Percentiles rank a stretch among this genome's conserved stretches.
phyloP scores from a whole-genome alignment of 768 basidiomycete species.

The Rhizopogon salebrosus region DNA sequence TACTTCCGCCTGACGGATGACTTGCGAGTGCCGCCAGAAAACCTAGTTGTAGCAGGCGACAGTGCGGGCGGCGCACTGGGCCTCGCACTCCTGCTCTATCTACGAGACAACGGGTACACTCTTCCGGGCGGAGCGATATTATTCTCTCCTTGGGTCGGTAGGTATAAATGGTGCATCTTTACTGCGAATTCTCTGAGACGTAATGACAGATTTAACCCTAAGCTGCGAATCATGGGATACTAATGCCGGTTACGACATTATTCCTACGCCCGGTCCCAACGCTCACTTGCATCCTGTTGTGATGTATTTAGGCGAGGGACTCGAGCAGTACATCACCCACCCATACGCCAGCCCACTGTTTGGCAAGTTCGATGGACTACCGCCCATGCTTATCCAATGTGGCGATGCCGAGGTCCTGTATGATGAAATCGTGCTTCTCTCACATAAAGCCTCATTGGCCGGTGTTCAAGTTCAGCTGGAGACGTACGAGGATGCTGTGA shows the following conservation, averaged over 20 bases:
- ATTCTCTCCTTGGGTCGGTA: slow-evolving; percentile 95
- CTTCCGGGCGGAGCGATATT: slow-evolving; percentile 82
- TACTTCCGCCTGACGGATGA: slow-evolving; percentile 88
- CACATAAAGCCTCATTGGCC: slow-evolving; percentile 85
- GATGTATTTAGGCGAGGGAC: slow-evolving; percentile 84
- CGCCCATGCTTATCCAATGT: slow-evolving; percentile 86
- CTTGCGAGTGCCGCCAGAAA: slow-evolving; percentile 85
- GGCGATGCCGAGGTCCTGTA: slow-evolving; percentile 95
- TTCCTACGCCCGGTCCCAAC: slow-evolving; percentile 63
- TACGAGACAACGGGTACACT: slow-evolving; percentile 85
- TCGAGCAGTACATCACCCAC: slow-evolving; percentile 84
- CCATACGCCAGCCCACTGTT: slow-evolving; percentile 96
- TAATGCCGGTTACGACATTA: slow-evolving; percentile 81
- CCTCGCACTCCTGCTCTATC: slow-evolving; percentile 86
- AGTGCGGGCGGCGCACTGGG: slow-evolving; percentile 90
- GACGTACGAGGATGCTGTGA: slow-evolving; percentile 84
- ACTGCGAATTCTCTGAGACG: slow-evolving; percentile 1
- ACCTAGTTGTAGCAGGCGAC: slow-evolving; percentile 85
- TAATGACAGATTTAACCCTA: slow-evolving; percentile 76
- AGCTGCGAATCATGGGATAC: slow-evolving; percentile 98
- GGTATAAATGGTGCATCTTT: slow-evolving; percentile 29
- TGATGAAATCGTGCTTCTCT: slow-evolving; percentile 87
- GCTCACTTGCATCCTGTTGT: slow-evolving; percentile 91
- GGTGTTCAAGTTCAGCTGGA: slow-evolving; percentile 88
- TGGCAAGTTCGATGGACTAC: slow-evolving; percentile 80